phyloP scores from a whole-genome alignment of 2,329 filamentous ascomycete genomes.

The Emergomyces pasteurianus region DNA sequence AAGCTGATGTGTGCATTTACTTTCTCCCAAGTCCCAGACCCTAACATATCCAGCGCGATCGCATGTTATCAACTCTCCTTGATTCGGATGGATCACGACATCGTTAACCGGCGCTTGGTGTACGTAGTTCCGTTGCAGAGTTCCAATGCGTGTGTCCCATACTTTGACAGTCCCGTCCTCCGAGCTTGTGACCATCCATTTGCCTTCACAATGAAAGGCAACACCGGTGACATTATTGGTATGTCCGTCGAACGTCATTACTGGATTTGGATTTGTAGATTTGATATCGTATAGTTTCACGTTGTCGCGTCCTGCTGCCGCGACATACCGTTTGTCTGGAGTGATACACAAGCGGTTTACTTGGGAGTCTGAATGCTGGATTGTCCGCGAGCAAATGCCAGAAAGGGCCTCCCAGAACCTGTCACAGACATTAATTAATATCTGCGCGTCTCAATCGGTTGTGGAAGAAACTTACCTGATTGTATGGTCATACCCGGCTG shows the following conservation, averaged over 20 bases:
- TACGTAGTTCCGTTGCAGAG: slow-evolving; percentile 82
- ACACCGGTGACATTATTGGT: slow-evolving; percentile 93
- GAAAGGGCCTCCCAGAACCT: slow-evolving; percentile 98
- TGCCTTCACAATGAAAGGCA: slow-evolving; percentile 95
- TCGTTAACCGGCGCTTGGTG: slow-evolving; percentile 88
- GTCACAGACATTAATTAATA: slow-evolving; percentile 6
- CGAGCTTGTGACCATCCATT: slow-evolving; percentile 98
- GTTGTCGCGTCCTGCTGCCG: slow-evolving; percentile 66
- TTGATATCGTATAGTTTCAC: slow-evolving; percentile 99
- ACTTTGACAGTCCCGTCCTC: slow-evolving; percentile 97
- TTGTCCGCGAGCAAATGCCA: slow-evolving; percentile 94
- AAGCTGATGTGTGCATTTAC: slow-evolving; percentile 90
- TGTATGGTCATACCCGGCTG: slow-evolving; percentile 64
- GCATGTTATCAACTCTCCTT: slow-evolving; percentile 94
- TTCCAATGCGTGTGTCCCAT: slow-evolving; percentile 81
- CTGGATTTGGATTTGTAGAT: slow-evolving; percentile 86
- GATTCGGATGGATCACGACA: slow-evolving; percentile 98
- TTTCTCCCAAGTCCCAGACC: slow-evolving; percentile 94
- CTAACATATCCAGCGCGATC: slow-evolving; percentile 85
- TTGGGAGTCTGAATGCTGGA: slow-evolving; percentile 95
- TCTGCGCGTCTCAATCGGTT: background rate
- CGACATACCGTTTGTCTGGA: slow-evolving; percentile 91
- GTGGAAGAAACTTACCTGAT: slow-evolving; percentile 45
- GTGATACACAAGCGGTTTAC: slow-evolving; percentile 98
- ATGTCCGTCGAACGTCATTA: slow-evolving; percentile 91